Conservation (phyloP, 805 yeast species). For the Candida gorgasii region DNA sequence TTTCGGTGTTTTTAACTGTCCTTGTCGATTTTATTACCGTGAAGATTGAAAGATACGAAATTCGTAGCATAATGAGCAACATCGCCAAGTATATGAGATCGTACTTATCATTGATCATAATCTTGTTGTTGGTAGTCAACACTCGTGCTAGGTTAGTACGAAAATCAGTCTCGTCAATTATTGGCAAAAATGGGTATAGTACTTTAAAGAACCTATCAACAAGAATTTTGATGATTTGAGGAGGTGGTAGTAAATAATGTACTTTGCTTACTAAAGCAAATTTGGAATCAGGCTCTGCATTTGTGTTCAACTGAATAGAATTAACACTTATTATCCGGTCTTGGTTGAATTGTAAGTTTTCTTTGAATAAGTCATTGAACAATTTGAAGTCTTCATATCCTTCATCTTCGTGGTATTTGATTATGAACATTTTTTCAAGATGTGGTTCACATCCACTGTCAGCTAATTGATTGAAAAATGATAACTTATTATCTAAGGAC, state of each 20-base stretch:
- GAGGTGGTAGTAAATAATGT: conserved; percentile 8
- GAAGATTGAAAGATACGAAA: conserved; percentile 37
- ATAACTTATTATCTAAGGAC: conserved; percentile 10
- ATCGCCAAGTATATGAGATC: conserved; percentile 38
- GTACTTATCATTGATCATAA: conserved; percentile 24
- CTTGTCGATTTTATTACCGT: conserved; percentile 14
- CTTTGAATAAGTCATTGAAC: conserved; percentile 4
- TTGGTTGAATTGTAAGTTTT: neutral
- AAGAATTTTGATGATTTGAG: conserved; percentile 4
- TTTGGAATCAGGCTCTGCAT: neutral
- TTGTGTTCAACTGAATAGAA: neutral
- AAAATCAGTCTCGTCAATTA: conserved; percentile 40
- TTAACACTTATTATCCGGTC: conserved; percentile 1
- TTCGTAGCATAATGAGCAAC: conserved; percentile 34
- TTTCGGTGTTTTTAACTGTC: neutral
- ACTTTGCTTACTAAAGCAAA: conserved; percentile 5
- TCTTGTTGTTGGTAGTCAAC: conserved; percentile 6
- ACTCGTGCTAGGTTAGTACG: conserved; percentile 10
- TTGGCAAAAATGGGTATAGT: conserved; percentile 50
- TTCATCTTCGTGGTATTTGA: conserved; percentile 16
- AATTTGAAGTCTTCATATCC: conserved; percentile 12
- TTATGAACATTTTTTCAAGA: conserved; percentile 7
- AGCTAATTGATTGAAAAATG: conserved; percentile 13
- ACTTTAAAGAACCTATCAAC: conserved; percentile 31
- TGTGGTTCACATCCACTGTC: conserved; percentile 12